These are phyloP conservation scores for Cephalotrichum gorgonifer DNA, from an alignment of 2,329 filamentous ascomycete genomes.

Conservation along the genomic window DNA sequence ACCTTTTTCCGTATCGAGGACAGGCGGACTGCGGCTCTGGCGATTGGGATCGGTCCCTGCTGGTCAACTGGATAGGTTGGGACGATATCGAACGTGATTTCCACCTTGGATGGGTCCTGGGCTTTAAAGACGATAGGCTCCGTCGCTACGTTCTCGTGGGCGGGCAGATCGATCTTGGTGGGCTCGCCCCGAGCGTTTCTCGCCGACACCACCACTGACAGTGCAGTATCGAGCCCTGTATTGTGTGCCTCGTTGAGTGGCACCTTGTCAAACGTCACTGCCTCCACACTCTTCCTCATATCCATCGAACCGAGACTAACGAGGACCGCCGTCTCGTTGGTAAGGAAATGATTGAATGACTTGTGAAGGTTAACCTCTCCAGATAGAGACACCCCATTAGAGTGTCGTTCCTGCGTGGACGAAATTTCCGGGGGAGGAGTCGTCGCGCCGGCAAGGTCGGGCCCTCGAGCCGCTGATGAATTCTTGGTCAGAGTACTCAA, in stretches of 20 bases:
- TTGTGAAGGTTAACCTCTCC: conserved; percentile 71
- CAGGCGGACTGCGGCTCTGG: conserved; percentile 77
- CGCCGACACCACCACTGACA: conserved; percentile 85
- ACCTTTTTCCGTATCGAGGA: conserved; percentile 76
- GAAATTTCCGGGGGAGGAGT: conserved; percentile 30
- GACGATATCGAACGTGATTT: conserved; percentile 86
- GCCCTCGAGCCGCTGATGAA: conserved; percentile 7
- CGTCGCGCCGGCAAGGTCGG: conserved; percentile 11
- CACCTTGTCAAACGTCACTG: conserved; percentile 81
- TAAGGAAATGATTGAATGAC: conserved; percentile 93
- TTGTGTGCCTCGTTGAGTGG: conserved; percentile 80
- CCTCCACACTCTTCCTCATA: conserved; percentile 67
- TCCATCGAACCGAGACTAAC: conserved; percentile 95
- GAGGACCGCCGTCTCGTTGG: conserved; percentile 76
- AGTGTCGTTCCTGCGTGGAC: conserved; percentile 52
- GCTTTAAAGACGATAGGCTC: conserved; percentile 89
- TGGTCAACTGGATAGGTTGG: conserved; percentile 89
- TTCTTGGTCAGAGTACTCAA: conserved; percentile 32
- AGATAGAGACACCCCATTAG: conserved; percentile 32
- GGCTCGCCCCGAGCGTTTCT: conserved; percentile 77
- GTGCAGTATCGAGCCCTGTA: conserved; percentile 85
- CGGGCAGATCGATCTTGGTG: conserved; percentile 81
- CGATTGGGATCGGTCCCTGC: conserved; percentile 63
- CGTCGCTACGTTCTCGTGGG: conserved; percentile 87
- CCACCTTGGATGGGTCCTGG: conserved; percentile 67